Evolutionary conservation across 2,329 filamentous ascomycete species (phyloP), one percentile per base, ranked within the genome.

Genomic region (Sordariomycetes sp.): DNA sequence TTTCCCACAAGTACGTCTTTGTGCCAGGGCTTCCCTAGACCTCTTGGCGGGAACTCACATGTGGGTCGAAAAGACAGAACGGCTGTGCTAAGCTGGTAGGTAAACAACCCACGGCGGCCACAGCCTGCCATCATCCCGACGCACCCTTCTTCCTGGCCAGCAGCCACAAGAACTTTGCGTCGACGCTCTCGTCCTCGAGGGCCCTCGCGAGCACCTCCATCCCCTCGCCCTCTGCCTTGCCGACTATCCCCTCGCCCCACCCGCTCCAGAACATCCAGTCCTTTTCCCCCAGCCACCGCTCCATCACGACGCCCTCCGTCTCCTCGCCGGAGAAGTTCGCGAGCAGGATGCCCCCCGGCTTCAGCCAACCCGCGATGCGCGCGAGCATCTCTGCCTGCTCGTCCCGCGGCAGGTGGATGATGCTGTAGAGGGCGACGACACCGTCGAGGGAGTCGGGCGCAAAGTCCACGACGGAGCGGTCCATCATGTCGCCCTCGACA

Each of bases 321-420:
- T 64, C 65, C 45, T 65, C 63, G 25, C 59, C 68, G 2, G 67
- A 56, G 59, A 81, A 75, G 61, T 76, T 80, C 8, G 69, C 71
- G 28, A 83, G 70, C 24, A 82, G 60, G 42, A 67, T 68, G 1
- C 79, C 79, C 0, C 76, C 77, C 0, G 75, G 74, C 61, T 72
- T 75, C 42, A 83, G 63, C 80, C 79, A 83, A 7, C 45, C 51
- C 0, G 59, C 61, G 22, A 80, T 71, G 42, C 72, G 69, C n/a
- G 56, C 42, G 24, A 82, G 61, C 58, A 82, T 68, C 24, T 65
- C 64, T 0, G 61, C 65, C 65, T 82, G 79, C 62, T 82, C 77
- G 1, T 66, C 65, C 6, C 72, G 70, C 1, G 78, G 77, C 5
- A 83, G 70, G 61, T 82, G 80, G 55, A 81, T 75, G 55, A 83